Base-by-base conservation (phyloP, 139 green algal genomes). In the Chlorella sp. region DNA sequence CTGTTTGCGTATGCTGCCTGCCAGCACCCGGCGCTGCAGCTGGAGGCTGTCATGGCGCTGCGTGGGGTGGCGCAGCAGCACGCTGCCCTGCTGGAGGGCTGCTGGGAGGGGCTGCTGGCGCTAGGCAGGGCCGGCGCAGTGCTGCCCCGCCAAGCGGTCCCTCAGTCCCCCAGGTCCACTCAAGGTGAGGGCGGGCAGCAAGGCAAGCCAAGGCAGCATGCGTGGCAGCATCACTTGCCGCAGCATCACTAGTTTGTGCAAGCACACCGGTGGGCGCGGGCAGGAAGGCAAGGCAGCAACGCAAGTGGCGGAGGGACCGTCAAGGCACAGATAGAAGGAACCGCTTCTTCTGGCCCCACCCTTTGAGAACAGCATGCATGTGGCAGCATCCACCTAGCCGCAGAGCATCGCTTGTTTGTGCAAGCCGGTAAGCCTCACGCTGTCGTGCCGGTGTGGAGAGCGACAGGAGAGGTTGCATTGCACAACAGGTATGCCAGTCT, bases 31-130 rank as follows among this genome's bases (percentile, higher is more conserved):
- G 34, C 19, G 36, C 28, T 89, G 18, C 85, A 93, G 57, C 87
- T 92, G 66, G 89, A 91, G 26, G 85, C 89, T 0, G 1, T 92
- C 39, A 88, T 92, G 89, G 89, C 89, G 18, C 82, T 91, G 84
- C 81, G 89, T 37, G 88, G 89, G 1, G 53, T 91, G 39, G 83
- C 89, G 39, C 89, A 91, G 76, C 89, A 89, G 77, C 87, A 91
- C n/a, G 36, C 5, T 30, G 39, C 48, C 0, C n/a, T 61, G 71
- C 88, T 89, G 57, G 36, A 30, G 30, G 73, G 64, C 24, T 69
- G 64, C 79, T 91, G 83, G 83, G 71, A 48, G 76, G 60, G 36
- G 83, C n/a, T 88, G 60, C 71, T 88, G 15, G 36, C 53, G 34
- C 26, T 91, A 0, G 88, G 42, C 4, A 39, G 78, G 24, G 42